These are phyloP conservation scores for Leccinum boreale DNA, from an alignment of 768 basidiomycete genomes.

Conservation along the genomic window DNA sequence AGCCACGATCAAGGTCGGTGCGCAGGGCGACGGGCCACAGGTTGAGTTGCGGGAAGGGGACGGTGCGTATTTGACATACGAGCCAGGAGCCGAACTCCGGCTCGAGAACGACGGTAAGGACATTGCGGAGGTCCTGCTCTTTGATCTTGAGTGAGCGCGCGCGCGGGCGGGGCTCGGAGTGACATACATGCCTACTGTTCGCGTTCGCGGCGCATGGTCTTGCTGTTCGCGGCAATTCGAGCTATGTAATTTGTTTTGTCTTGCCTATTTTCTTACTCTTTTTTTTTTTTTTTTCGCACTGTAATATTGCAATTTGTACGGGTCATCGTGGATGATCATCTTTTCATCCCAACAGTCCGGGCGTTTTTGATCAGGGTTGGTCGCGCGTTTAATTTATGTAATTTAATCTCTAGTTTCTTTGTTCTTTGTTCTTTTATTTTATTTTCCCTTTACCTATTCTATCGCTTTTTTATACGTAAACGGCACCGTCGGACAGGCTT, in stretches of 20 bases:
- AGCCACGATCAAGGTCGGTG: conserved; percentile 51
- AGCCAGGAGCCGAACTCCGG: conserved; percentile 30
- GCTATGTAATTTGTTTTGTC: background rate
- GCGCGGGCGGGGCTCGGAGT: background rate
- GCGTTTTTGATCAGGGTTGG: background rate
- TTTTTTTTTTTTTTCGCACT: background rate
- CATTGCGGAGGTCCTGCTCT: conserved; percentile 73
- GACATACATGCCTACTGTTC: background rate
- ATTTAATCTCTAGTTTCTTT: background rate
- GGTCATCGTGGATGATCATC: conserved; percentile 2
- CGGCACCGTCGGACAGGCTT: background rate
- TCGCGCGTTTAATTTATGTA: background rate
- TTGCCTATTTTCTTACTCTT: background rate
- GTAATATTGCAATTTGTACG: background rate
- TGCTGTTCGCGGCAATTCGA: background rate
- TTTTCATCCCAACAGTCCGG: conserved; percentile 4
- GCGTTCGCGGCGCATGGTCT: background rate
- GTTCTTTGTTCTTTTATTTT: background rate
- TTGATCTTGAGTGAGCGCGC: conserved; percentile 60
- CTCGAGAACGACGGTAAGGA: conserved; percentile 65
- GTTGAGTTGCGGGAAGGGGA: conserved; percentile 80
- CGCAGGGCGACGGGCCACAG: conserved; percentile 37
- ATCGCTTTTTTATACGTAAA: background rate
- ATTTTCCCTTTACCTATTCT: background rate
- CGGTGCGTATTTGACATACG: conserved; percentile 69